These are phyloP conservation scores for Coemansia sp. DNA, from an alignment of 192 early-diverging fungal genomes.

Conservation along the genomic window DNA sequence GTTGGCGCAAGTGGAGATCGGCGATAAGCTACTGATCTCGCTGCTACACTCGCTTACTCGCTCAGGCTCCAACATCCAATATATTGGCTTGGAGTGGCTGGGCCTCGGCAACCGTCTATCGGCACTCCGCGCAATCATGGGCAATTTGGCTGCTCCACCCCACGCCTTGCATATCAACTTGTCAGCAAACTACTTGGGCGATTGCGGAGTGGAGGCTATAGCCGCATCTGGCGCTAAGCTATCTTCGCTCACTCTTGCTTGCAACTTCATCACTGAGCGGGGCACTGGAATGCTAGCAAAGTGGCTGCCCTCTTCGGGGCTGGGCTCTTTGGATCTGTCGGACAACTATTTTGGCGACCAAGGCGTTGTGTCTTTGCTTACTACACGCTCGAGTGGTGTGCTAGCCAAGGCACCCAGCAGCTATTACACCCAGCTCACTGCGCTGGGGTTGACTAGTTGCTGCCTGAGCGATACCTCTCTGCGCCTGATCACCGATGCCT, in stretches of 20 bases:
- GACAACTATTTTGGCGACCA: conserved; percentile 55
- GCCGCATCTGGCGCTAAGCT: conserved; percentile 24
- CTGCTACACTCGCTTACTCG: conserved; percentile 27
- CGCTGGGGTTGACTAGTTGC: conserved; percentile 45
- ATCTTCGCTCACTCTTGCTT: conserved; percentile 41
- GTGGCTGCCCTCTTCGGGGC: conserved; percentile 37
- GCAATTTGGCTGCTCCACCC: conserved; percentile 3
- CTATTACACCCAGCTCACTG: conserved; percentile 25
- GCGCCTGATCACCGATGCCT: conserved; percentile 32
- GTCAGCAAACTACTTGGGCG: conserved; percentile 46
- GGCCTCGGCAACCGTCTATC: conserved; percentile 37
- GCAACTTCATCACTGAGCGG: conserved; percentile 49
- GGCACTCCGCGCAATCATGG: conserved; percentile 28
- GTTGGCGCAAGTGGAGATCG: conserved; percentile 33
- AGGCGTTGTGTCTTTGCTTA: conserved; percentile 30
- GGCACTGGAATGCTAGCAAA: conserved; percentile 34
- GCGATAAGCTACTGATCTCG: conserved; percentile 19
- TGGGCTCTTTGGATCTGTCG: conserved; percentile 33
- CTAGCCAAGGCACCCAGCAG: background rate
- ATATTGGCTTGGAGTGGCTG: conserved; percentile 52
- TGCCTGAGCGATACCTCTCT: conserved; percentile 45
- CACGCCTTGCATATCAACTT: conserved; percentile 38
- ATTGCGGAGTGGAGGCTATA: conserved; percentile 32
- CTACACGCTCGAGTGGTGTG: background rate
- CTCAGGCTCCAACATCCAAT: conserved; percentile 19